Conservation (phyloP, 441 rosid species). For the Gossypium trilobum region DNA sequence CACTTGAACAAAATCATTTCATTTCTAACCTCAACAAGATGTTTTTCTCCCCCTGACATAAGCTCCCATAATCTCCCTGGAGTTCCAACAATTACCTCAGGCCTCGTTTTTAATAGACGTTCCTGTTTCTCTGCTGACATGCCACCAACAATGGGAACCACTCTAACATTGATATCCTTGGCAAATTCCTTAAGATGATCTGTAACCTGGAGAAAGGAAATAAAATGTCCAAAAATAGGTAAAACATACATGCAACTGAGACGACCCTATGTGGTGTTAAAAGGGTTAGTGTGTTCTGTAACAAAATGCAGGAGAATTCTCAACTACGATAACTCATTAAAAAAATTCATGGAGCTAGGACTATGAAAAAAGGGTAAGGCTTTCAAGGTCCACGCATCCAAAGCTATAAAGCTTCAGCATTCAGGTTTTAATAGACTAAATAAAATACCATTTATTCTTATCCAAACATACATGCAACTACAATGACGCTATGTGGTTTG, state of each 20-base stretch:
- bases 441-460: background rate
- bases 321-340: background rate
- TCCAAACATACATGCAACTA: background rate
- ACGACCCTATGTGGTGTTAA: background rate
- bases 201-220: conserved; percentile 46
- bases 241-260: background rate
- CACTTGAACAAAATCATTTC: background rate
- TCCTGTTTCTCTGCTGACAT: conserved; percentile 88
- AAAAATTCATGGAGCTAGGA: background rate
- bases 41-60: conserved; percentile 83
- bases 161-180: conserved; percentile 48
- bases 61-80: conserved; percentile 98
- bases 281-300: background rate
- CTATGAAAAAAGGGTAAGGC: background rate
- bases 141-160: conserved; percentile 92
- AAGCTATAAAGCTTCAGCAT: background rate
- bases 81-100: conserved; percentile 84
- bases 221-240: background rate
- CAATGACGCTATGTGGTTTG: background rate
- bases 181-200: conserved; percentile 76
- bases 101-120: conserved; percentile 75
- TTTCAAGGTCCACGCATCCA: background rate
- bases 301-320: background rate
- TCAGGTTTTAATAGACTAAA: conserved; percentile 1
- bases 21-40: conserved; percentile 73